phyloP scores from a whole-genome alignment of 1,284 basidiomycete species.

The Retiboletus flavoniger region DNA sequence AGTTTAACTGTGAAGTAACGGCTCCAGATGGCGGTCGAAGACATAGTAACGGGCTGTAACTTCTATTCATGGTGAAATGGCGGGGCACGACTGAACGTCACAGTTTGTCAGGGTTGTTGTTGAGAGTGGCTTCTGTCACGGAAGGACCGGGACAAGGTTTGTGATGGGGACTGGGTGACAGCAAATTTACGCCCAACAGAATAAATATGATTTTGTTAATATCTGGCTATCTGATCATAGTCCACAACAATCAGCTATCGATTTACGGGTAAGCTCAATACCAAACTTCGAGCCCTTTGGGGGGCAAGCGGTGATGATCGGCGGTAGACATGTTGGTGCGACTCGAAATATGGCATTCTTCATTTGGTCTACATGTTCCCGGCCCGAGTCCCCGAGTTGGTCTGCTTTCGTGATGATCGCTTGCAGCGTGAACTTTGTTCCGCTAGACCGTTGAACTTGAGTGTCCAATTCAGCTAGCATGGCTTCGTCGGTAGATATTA shows the following conservation, averaged over 20 bases:
- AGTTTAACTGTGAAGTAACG: not conserved
- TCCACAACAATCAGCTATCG: constrained; percentile 56
- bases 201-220: not conserved
- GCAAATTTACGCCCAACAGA: not conserved
- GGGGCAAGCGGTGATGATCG: constrained; percentile 52
- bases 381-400: constrained; percentile 38
- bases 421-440: constrained; percentile 57
- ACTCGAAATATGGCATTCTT: constrained; percentile 37
- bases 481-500: constrained; percentile 53
- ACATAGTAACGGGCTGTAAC: not conserved
- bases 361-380: constrained; percentile 30
- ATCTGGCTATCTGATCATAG: constrained; percentile 10
- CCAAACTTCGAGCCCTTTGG: constrained; percentile 51
- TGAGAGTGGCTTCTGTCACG: not conserved
- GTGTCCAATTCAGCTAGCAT: constrained; percentile 59
- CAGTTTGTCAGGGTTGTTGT: constrained; percentile 4
- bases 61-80: not conserved
- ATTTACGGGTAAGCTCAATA: constrained; percentile 53
- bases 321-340: constrained; percentile 61
- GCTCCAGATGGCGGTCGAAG: not conserved
- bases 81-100: not conserved
- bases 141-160: not conserved
- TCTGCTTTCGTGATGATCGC: constrained; percentile 73
- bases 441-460: constrained; percentile 37
- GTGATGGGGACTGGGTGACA: not conserved